These are phyloP conservation scores for Phialemonium atrogriseum DNA, from an alignment of 2,329 filamentous ascomycete species.

Conservation along the genomic window DNA sequence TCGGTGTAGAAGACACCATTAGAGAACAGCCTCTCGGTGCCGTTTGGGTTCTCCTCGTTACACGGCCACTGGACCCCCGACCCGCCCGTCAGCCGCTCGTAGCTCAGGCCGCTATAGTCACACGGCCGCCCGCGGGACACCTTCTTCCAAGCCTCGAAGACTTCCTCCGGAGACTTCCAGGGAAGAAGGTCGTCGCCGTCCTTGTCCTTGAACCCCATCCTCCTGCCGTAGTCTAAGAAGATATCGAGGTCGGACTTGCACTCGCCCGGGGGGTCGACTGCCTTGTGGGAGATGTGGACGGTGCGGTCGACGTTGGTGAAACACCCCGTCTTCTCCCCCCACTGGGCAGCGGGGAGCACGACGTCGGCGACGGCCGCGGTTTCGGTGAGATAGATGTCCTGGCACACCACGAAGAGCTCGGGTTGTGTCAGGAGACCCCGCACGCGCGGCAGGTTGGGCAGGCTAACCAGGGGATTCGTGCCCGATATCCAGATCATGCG, in stretches of 20 bases:
- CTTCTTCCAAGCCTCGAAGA: constrained; percentile 26
- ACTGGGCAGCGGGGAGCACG: constrained; percentile 26
- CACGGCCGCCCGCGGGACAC: constrained; percentile 23
- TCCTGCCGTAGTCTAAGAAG: constrained; percentile 22
- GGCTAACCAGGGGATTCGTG: constrained; percentile 28
- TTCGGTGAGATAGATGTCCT: constrained; percentile 28
- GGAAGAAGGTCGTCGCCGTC: constrained; percentile 21
- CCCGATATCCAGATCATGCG: constrained; percentile 29
- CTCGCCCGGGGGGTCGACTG: constrained; percentile 27
- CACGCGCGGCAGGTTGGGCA: constrained; percentile 22
- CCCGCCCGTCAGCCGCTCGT: constrained; percentile 24
- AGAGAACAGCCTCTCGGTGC: constrained; percentile 23
- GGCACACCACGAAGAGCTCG: constrained; percentile 23
- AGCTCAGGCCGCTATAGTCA: constrained; percentile 24
- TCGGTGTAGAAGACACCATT: constrained; percentile 26
- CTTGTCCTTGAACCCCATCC: constrained; percentile 26
- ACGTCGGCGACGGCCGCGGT: constrained; percentile 26
- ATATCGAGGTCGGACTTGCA: constrained; percentile 25
- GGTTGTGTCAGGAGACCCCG: constrained; percentile 21
- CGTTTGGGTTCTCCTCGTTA: constrained; percentile 20
- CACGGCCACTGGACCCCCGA: constrained; percentile 29
- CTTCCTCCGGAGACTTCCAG: constrained; percentile 20
- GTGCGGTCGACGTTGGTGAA: constrained; percentile 30
- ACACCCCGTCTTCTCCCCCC: constrained; percentile 28
- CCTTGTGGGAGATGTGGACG: constrained; percentile 26